These are phyloP conservation scores for Phoma herbarum DNA, from an alignment of 2,329 filamentous ascomycete genomes.

Conservation along the genomic window DNA sequence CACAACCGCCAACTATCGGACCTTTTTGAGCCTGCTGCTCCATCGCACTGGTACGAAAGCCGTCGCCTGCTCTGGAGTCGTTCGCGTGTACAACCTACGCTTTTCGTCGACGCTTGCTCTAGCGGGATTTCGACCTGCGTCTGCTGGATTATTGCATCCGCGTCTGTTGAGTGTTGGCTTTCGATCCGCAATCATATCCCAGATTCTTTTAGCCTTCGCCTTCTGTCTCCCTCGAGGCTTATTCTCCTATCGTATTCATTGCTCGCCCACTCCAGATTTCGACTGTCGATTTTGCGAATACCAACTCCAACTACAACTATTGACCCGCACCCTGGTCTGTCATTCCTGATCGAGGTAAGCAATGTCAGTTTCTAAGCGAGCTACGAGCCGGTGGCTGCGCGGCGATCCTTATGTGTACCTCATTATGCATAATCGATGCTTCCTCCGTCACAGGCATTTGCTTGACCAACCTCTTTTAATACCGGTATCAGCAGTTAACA, in stretches of 20 bases:
- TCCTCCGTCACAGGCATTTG: neutral
- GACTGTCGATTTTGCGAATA: conserved; percentile 1
- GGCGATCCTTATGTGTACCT: neutral
- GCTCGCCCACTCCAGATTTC: neutral
- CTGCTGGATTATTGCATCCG: neutral
- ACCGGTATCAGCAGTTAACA: conserved; percentile 10
- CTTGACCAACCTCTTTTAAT: neutral
- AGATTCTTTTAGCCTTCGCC: conserved; percentile 1
- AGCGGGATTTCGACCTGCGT: conserved; percentile 7
- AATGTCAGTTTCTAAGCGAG: conserved; percentile 26
- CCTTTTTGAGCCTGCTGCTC: conserved; percentile 9
- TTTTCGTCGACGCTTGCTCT: conserved; percentile 16
- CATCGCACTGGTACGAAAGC: conserved; percentile 4
- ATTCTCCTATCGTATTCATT: neutral
- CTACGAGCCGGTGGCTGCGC: conserved; percentile 15
- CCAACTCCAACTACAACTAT: neutral
- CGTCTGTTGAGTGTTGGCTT: neutral
- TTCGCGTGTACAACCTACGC: conserved; percentile 16
- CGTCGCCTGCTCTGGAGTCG: neutral
- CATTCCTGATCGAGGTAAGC: conserved; percentile 32
- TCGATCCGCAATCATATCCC: neutral
- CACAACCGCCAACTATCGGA: conserved; percentile 6
- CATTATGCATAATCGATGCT: conserved; percentile 8
- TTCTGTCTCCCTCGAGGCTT: neutral
- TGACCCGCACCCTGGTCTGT: neutral